Base-by-base conservation (phyloP, 2,329 filamentous ascomycete species). In the Colletotrichum sp. region DNA sequence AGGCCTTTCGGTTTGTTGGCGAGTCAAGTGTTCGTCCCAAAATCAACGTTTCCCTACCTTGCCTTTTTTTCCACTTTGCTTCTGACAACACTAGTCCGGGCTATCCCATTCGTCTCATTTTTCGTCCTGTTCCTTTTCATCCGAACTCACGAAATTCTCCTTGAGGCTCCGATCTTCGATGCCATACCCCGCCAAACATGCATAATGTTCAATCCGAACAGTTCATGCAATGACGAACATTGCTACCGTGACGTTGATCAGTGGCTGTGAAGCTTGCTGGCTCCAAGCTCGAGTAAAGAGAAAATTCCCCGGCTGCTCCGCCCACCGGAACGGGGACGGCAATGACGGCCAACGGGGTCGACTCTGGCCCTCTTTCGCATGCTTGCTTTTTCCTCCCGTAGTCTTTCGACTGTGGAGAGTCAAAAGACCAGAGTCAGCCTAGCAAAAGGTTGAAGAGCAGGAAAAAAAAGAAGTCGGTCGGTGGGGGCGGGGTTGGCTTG, bases 131-230 rank as follows among this genome's bases (percentile, higher is more conserved):
- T 16, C 24, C 16, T 24, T 32, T 57, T 73, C 70, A 55, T 65
- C 73, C 64, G 70, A 76, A 76, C 70, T 49, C 16, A 18, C 28
- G 16, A 32, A 68, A 59, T 34, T 52, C 32, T 52, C 63, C 70
- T 36, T 59, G 57, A 63, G 34, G 12, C 21, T 68, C 57, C 57
- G 55, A 34, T 55, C 44, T 73, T 68, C 64, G 24, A 60, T 36
- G 59, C 21, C 36, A 36, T 44, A 68, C 73, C 34, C 64, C 70
- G 64, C 64, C 64, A 72, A 68, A 69, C 64, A 69, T 76, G 73
- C 70, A 73, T 68, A 26, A 68, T 63, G 32, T 18, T 49, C 57
- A 63, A 26, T 52, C 64, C 63, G 44, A 65, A 68, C 59, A 21
- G 24, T 30, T 69, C 64, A 76, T 76, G 59, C 70, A 18, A 65